phyloP scores from a whole-genome alignment of 768 basidiomycete species.

The Amanita subjunquillea region DNA sequence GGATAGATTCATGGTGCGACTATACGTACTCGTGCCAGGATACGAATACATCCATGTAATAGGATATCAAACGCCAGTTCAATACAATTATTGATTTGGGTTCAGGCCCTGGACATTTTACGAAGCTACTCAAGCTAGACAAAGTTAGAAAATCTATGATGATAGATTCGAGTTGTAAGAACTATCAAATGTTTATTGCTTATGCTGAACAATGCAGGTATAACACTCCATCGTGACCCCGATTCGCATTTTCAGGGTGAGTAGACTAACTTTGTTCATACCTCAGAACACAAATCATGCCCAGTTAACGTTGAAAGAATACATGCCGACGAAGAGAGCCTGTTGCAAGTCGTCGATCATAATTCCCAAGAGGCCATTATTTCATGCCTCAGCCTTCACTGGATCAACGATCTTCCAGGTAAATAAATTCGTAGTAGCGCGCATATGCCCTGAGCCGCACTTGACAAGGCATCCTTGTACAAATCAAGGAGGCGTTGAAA shows the following conservation, averaged over 20 bases:
- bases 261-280: slow-evolving; percentile 1
- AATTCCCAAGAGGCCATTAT: slow-evolving; percentile 88
- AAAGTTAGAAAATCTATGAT: slow-evolving; percentile 67
- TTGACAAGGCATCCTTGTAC: slow-evolving; percentile 65
- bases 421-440: slow-evolving; percentile 6
- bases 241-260: slow-evolving; percentile 76
- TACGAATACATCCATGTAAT: slow-evolving; percentile 5
- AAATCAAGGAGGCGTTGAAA: slow-evolving; percentile 73
- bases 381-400: slow-evolving; percentile 87
- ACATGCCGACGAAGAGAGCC: slow-evolving; percentile 75
- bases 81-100: slow-evolving; percentile 76
- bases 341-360: slow-evolving; percentile 53
- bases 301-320: slow-evolving; percentile 71
- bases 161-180: slow-evolving; percentile 79
- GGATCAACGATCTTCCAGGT: slow-evolving; percentile 98
- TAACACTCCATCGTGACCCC: slow-evolving; percentile 63
- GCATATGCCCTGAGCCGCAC: not conserved
- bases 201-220: slow-evolving; percentile 30
- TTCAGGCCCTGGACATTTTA: slow-evolving; percentile 86
- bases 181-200: not conserved
- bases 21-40: not conserved
- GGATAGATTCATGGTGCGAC: slow-evolving; percentile 73
- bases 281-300: slow-evolving; percentile 5
- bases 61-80: slow-evolving; percentile 92
- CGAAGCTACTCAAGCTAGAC: slow-evolving; percentile 64